Evolutionary conservation across 208 protist genomes (phyloP).

Genomic region (Wallacemonas collosoma): DNA sequence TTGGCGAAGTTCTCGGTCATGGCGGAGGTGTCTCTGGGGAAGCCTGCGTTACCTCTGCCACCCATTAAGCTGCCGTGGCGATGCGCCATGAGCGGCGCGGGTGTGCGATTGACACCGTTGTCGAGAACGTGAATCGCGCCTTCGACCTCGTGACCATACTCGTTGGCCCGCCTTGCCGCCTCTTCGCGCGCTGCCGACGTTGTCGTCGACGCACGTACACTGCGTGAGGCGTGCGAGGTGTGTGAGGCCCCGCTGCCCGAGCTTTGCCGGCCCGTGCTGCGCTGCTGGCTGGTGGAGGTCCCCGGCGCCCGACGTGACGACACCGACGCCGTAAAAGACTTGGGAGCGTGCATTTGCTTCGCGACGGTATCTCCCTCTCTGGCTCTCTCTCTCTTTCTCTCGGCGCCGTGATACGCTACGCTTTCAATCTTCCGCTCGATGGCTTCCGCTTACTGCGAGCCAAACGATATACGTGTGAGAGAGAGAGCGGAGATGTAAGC

Average conservation of each 20-base stretch:
- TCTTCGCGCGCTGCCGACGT: conserved; percentile 39
- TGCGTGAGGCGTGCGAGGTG: not conserved
- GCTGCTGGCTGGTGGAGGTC: conserved; percentile 5
- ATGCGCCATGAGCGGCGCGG: conserved; percentile 61
- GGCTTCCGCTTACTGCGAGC: too few species aligned
- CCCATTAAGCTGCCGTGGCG: conserved; percentile 30
- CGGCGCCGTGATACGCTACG: not conserved
- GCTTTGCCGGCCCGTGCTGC: conserved; percentile 1
- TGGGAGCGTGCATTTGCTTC: not conserved
- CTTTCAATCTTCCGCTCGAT: too few species aligned
- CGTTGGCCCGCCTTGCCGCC: conserved; percentile 40
- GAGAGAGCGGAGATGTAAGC: too few species aligned
- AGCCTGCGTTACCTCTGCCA: conserved; percentile 2
- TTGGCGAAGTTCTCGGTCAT: conserved; percentile 36
- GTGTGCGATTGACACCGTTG: conserved; percentile 86
- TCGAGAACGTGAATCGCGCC: conserved; percentile 78
- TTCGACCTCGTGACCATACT: conserved; percentile 52
- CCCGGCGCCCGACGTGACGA: not conserved
- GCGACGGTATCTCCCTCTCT: too few species aligned
- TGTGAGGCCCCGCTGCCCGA: not conserved
- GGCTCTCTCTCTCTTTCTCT: not conserved
- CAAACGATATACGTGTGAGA: too few species aligned
- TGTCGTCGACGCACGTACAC: not conserved
- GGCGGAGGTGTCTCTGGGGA: conserved; percentile 14
- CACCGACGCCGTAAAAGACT: conserved; percentile 5